Percentiles rank a stretch among this genome's conserved stretches.
These are phyloP conservation scores for Ophiocordyceps camponoti-rufipedis DNA, from an alignment of 2,329 filamentous ascomycete genomes.

Conservation along the genomic window DNA sequence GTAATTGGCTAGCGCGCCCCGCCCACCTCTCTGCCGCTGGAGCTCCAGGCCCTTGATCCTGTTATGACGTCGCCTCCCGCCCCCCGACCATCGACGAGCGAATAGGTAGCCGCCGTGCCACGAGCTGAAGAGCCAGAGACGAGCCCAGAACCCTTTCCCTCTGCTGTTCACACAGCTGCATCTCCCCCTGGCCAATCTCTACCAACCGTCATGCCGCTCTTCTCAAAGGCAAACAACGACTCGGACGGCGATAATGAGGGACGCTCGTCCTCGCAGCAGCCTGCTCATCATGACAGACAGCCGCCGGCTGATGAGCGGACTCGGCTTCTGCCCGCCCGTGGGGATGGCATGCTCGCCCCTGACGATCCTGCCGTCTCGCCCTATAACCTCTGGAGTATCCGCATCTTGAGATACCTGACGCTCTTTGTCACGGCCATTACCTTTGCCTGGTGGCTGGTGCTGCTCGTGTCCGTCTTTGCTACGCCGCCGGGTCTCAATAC, in stretches of 20 bases:
- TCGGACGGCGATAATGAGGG: conserved; percentile 2
- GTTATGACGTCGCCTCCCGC: not conserved
- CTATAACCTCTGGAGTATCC: conserved; percentile 87
- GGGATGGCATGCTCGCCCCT: conserved; percentile 27
- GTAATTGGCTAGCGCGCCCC: not conserved
- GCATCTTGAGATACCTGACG: conserved; percentile 61
- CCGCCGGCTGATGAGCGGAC: conserved; percentile 32
- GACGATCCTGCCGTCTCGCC: conserved; percentile 49
- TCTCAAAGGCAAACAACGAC: not conserved
- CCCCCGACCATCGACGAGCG: not conserved
- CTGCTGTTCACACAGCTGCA: not conserved
- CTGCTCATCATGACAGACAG: conserved; percentile 4
- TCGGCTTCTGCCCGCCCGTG: conserved; percentile 50
- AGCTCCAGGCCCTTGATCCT: not conserved
- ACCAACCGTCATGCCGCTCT: not conserved
- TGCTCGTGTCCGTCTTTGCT: conserved; percentile 80
- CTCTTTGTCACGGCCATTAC: conserved; percentile 56
- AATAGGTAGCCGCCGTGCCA: not conserved
- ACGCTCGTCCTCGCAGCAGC: not conserved
- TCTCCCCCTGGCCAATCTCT: not conserved
- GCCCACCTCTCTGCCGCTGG: not conserved
- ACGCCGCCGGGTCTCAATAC: conserved; percentile 75
- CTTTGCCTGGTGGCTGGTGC: conserved; percentile 82
- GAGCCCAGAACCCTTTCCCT: not conserved
- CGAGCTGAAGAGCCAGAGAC: not conserved